Conservation (phyloP, 345 rosid species). For the Boechera retrofracta region DNA sequence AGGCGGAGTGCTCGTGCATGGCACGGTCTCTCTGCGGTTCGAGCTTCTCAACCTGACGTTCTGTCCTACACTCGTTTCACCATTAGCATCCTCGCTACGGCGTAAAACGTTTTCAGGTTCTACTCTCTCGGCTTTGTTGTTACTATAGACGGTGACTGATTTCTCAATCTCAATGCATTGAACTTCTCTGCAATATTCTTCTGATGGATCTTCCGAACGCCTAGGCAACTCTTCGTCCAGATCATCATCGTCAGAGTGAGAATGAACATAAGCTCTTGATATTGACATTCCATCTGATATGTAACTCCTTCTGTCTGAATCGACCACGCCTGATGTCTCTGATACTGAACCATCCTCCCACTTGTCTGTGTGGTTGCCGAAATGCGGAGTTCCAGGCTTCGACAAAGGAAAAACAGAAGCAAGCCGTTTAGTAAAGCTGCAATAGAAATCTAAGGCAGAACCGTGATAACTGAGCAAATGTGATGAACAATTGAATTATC, state of each 20-base stretch:
- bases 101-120: slow-evolving; percentile 11
- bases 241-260: slow-evolving; percentile 45
- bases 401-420: slow-evolving; percentile 22
- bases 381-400: slow-evolving; percentile 45
- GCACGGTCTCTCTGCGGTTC: slow-evolving; percentile 54
- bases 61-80: slow-evolving; percentile 28
- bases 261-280: slow-evolving; percentile 49
- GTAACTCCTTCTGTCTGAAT: slow-evolving; percentile 53
- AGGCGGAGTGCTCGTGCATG: slow-evolving; percentile 63
- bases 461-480: not conserved
- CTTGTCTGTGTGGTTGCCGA: slow-evolving; percentile 44
- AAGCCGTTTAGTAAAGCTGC: slow-evolving; percentile 10
- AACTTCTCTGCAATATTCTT: slow-evolving; percentile 89
- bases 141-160: slow-evolving; percentile 39
- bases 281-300: slow-evolving; percentile 52
- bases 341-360: slow-evolving; percentile 84
- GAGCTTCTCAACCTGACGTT: slow-evolving; percentile 53
- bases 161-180: slow-evolving; percentile 74
- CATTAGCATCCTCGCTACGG: slow-evolving; percentile 6
- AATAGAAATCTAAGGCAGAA: slow-evolving; percentile 3
- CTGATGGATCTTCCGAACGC: slow-evolving; percentile 53
- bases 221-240: slow-evolving; percentile 45
- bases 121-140: slow-evolving; percentile 47
- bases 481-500: not conserved
- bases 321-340: slow-evolving; percentile 58